Conservation (phyloP, 257 asterid genomes). For the Anisodus tanguticus region DNA sequence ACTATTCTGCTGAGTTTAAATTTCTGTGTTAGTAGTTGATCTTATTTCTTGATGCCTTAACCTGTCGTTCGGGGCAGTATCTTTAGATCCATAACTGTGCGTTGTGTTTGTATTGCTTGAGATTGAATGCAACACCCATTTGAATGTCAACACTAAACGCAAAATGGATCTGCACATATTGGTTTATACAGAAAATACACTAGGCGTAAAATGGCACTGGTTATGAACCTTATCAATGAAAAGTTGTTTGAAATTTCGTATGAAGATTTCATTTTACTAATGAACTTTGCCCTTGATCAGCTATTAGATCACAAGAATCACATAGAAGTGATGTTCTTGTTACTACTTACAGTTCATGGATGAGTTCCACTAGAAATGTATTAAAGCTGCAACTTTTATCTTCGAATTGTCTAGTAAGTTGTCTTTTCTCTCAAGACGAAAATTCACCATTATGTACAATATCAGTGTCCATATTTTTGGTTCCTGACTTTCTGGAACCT, state of each 20-base stretch:
- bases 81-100: background rate
- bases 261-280: background rate
- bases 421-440: background rate
- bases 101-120: background rate
- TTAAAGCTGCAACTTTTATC: too few species aligned
- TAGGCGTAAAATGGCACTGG: background rate
- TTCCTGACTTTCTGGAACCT: background rate
- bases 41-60: background rate
- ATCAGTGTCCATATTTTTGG: too few species aligned
- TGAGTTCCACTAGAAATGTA: background rate
- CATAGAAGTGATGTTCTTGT: background rate
- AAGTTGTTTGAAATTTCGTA: background rate
- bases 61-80: background rate
- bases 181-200: background rate
- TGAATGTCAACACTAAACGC: background rate
- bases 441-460: background rate
- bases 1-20: background rate
- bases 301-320: background rate
- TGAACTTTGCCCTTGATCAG: conserved; percentile 1
- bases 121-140: background rate
- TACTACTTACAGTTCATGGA: background rate
- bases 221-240: background rate
- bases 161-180: background rate
- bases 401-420: too few species aligned
- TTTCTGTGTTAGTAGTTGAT: background rate